A percentile compares a stretch with the other conserved stretches of the same genome.
Conservation (phyloP, 345 rosid genomes). For the Capsella bursapastoris region DNA sequence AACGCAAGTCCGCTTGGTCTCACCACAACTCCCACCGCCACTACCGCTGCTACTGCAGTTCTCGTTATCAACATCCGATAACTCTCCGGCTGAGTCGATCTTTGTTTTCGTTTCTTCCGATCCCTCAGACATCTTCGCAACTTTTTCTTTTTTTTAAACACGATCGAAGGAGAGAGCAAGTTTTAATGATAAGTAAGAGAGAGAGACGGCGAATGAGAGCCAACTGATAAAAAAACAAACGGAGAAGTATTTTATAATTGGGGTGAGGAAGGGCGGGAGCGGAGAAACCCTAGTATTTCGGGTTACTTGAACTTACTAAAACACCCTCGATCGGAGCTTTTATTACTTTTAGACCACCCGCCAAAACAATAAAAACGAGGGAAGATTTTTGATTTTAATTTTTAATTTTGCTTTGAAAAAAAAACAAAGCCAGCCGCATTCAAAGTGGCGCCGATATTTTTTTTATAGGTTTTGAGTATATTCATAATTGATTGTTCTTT, state of each 20-base stretch:
- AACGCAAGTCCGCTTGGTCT: constrained; percentile 71
- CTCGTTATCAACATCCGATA: constrained; percentile 49
- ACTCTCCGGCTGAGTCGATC: constrained; percentile 34
- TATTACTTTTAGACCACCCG: constrained; percentile 44
- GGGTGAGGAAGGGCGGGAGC: constrained; percentile 36
- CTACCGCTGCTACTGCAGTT: constrained; percentile 47
- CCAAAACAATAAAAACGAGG: constrained; percentile 33
- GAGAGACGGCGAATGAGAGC: constrained; percentile 20
- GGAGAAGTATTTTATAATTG: constrained; percentile 41
- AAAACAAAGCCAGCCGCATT: no score
- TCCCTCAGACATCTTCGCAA: constrained; percentile 48
- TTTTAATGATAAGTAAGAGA: constrained; percentile 18
- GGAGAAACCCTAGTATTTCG: constrained; percentile 55
- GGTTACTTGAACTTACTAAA: neutral
- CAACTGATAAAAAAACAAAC: constrained; percentile 38
- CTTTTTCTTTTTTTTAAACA: no score
- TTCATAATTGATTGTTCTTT: no score
- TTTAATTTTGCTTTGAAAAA: neutral
- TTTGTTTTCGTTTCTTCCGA: constrained; percentile 46
- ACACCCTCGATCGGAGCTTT: constrained; percentile 31
- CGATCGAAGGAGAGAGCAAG: neutral
- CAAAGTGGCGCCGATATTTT: no score
- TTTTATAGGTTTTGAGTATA: no score
- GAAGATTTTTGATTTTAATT: neutral
- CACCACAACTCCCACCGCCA: constrained; percentile 36